Evolutionary conservation across 176 grass and related monocot species (phyloP), one percentile per base, ranked within the genome.

Genomic region (Zea luxurians): DNA sequence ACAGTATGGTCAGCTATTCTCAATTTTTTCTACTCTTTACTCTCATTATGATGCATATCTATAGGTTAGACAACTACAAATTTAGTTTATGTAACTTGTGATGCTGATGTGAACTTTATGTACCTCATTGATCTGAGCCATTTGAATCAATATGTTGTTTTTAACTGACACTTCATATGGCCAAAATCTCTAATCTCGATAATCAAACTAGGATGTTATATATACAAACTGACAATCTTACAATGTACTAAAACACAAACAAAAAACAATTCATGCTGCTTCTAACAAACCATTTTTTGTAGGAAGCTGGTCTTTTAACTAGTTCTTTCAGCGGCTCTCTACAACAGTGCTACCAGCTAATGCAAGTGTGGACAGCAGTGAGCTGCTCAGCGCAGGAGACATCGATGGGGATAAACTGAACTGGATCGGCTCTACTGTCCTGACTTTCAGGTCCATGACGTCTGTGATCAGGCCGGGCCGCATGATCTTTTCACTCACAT

Each of bases 401-500:
- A 83, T 58, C 10, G 73, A 10, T n/a, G 79, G 84, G 40, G 78
- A 79, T 41, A 50, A 5, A 63, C 36, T 85, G 8, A 27, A 44
- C 58, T 81, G 66, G 36, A 46, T 4, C 0, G 91, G 79, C 34
- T 84, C 85, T 3, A 54, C 16, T 35, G 70, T 59, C 74, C 86
- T 85, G n/a, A 93, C 63, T 88, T 94, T 92, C 6, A 94, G 82
- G 61, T 94, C 89, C 89, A 90, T 97, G 70, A 94, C 86, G 15
- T 97, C 94, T 74, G 94, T 80, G 78, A 97, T 93, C 55, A 97
- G 64, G 63, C 91, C 87, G 3, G 94, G 91, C 78, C 90, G 92
- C 65, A 54, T 94, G 81, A 97, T 91, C 82, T 75, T 75, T 69
- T 77, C 79, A 10, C 66, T 18, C 36, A 86, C 59, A 9, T 65